phyloP scores from a whole-genome alignment of 495 filamentous ascomycete species.

The Penicillium antarcticum region DNA sequence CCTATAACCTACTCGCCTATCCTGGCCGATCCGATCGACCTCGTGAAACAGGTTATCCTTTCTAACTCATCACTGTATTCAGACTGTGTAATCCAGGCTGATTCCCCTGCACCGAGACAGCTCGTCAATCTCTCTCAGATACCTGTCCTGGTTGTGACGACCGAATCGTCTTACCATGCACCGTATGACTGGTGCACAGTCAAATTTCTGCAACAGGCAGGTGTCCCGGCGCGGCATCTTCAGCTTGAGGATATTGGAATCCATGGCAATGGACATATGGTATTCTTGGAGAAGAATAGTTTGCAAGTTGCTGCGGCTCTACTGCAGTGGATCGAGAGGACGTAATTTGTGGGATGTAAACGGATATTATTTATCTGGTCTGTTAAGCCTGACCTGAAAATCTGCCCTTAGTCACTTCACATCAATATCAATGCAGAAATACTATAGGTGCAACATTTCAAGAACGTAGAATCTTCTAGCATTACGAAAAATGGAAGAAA shows the following conservation, averaged over 20 bases:
- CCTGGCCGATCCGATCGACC: conserved; percentile 24
- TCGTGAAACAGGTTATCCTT: conserved; percentile 25
- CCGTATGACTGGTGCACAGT: conserved; percentile 57
- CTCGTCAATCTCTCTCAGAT: conserved; percentile 46
- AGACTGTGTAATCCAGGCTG: conserved; percentile 44
- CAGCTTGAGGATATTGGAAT: conserved; percentile 45
- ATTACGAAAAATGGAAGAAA: no score
- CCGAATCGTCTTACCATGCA: conserved; percentile 53
- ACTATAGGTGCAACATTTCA: no score
- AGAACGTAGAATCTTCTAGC: no score
- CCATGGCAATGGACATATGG: conserved; percentile 57
- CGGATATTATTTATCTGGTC: neutral
- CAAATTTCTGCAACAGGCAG: conserved; percentile 53
- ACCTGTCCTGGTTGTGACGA: conserved; percentile 47
- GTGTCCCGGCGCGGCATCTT: conserved; percentile 43
- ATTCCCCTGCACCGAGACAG: conserved; percentile 38
- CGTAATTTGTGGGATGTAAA: neutral
- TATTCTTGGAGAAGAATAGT: conserved; percentile 61
- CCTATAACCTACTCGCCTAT: conserved; percentile 50
- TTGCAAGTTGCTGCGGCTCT: conserved; percentile 42
- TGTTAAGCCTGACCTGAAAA: no score
- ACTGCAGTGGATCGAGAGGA: conserved; percentile 36
- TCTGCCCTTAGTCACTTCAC: no score
- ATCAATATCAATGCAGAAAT: no score
- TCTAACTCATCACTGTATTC: conserved; percentile 15